phyloP scores from a whole-genome alignment of 1,284 basidiomycete genomes.

The Pseudozyma thailandica region DNA sequence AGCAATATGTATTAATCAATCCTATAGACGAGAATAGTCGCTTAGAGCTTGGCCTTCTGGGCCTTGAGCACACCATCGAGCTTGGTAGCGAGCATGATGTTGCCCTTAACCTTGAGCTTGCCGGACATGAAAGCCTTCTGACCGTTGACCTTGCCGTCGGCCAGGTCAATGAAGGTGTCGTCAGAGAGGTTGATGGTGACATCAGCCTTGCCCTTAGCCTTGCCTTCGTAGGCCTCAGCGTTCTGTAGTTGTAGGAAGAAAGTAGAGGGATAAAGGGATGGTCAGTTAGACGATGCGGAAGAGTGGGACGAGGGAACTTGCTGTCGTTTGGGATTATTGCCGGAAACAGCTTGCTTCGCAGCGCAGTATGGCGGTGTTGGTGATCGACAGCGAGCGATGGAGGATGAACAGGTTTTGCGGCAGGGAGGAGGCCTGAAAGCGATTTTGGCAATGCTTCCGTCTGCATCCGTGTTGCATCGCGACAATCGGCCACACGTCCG shows the following conservation, averaged over 20 bases:
- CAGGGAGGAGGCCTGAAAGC: too few species aligned
- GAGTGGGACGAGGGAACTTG: too few species aligned
- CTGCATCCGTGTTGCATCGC: too few species aligned
- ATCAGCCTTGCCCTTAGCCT: conserved; percentile 68
- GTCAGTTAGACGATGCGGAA: too few species aligned
- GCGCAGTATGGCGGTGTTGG: too few species aligned
- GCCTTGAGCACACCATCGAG: conserved; percentile 63
- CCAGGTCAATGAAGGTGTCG: conserved; percentile 67
- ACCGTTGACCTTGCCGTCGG: conserved; percentile 68
- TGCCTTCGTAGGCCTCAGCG: conserved; percentile 66
- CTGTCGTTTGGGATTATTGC: too few species aligned
- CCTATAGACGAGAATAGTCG: not conserved
- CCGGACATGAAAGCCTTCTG: conserved; percentile 68
- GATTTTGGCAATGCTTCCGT: too few species aligned
- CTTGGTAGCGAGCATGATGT: conserved; percentile 66
- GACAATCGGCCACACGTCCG: too few species aligned
- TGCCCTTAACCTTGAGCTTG: conserved; percentile 67
- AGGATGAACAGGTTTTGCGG: too few species aligned
- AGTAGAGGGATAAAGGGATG: conserved; percentile 3
- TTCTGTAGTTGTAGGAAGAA: conserved; percentile 25
- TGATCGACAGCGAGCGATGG: too few species aligned
- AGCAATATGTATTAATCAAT: too few species aligned
- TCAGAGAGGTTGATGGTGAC: conserved; percentile 67
- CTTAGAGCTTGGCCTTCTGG: conserved; percentile 65
- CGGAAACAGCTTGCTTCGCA: too few species aligned